A percentile compares a stretch with the other conserved stretches of the same genome.
These are phyloP conservation scores for Lolium perenne DNA, from an alignment of 176 grass and related monocot species.

Conservation along the genomic window DNA sequence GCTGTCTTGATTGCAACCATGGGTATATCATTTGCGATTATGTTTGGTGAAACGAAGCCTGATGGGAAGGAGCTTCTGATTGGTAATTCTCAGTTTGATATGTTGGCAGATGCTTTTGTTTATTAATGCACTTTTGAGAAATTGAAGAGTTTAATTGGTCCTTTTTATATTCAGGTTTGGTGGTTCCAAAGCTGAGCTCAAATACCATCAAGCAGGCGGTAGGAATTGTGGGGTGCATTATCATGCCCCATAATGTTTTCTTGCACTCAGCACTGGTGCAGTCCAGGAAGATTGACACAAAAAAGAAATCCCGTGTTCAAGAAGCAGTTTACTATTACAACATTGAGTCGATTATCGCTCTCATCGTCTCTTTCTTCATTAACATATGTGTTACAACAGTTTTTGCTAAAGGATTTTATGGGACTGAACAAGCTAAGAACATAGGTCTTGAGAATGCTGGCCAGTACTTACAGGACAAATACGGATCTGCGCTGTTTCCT, in stretches of 20 bases:
- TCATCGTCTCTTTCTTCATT: constrained; percentile 83
- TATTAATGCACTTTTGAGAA: constrained; percentile 23
- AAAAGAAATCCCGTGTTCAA: constrained; percentile 74
- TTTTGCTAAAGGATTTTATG: constrained; percentile 94
- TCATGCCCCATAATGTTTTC: constrained; percentile 95
- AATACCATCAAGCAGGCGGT: constrained; percentile 88
- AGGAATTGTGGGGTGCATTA: constrained; percentile 90
- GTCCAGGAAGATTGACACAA: constrained; percentile 82
- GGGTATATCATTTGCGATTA: constrained; percentile 81
- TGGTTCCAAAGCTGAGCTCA: constrained; percentile 77
- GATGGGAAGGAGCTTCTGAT: constrained; percentile 88
- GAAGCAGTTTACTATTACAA: constrained; percentile 93
- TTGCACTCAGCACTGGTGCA: constrained; percentile 92
- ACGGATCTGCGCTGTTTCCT: constrained; percentile 72
- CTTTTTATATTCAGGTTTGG: constrained; percentile 60
- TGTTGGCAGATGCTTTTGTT: constrained; percentile 1
- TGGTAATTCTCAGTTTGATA: constrained; percentile 50
- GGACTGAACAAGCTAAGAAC: constrained; percentile 58
- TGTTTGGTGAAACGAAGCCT: constrained; percentile 95
- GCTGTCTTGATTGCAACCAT: constrained; percentile 82
- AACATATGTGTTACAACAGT: constrained; percentile 89
- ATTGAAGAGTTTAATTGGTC: constrained; percentile 33
- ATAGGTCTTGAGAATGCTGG: constrained; percentile 97
- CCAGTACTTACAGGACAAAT: constrained; percentile 90
- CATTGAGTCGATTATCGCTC: constrained; percentile 83